Evolutionary conservation across 352 stramenopile species (phyloP), one percentile per base, ranked within the genome.

Genomic region (Blastocystis sp.): DNA sequence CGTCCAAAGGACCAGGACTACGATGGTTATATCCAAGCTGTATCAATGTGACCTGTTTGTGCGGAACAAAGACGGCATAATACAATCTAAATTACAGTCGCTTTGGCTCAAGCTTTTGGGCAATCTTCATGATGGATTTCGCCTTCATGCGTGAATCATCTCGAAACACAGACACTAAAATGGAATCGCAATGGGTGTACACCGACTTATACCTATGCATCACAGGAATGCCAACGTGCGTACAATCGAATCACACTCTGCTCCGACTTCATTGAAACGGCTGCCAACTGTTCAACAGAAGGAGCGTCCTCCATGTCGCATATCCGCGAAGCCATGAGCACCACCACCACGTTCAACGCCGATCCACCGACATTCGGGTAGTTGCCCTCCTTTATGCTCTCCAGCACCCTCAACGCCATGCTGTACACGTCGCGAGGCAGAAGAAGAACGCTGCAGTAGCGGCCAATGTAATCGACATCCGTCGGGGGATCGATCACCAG

Each of bases 81-180:
- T 81, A 78, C 37, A 59, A 60, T 60, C 37, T 67, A 67, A 85
- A 35, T 85, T 55, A 85, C 74, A 85, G 51, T 29, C 55, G 61
- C 74, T 85, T 85, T 16, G 74, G 74, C n/a, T 85, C 74, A 6
- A 85, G 60, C 74, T 85, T 85, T 39, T 85, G 74, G 4, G 60
- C 55, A 39, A 85, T 55, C 29, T 85, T 85, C 24, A 85, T 61
- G 45, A 85, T 85, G 10, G 45, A 29, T 41, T 85, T 85, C 9
- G 74, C 55, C 35, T 29, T 50, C 55, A 85, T 63, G 33, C n/a
- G 13, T 13, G 74, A 19, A 60, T 67, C 16, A 55, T 85, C 60
- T 35, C 37, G 65, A 85, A 59, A 85, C 12, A 69, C 51, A 33
- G 50, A n/a, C 10, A 85, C 74, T 16, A 85, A 29, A 0, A 85